Evolutionary conservation across 805 yeast genomes (phyloP).

Genomic region (Candida pseudoglaebosa): DNA sequence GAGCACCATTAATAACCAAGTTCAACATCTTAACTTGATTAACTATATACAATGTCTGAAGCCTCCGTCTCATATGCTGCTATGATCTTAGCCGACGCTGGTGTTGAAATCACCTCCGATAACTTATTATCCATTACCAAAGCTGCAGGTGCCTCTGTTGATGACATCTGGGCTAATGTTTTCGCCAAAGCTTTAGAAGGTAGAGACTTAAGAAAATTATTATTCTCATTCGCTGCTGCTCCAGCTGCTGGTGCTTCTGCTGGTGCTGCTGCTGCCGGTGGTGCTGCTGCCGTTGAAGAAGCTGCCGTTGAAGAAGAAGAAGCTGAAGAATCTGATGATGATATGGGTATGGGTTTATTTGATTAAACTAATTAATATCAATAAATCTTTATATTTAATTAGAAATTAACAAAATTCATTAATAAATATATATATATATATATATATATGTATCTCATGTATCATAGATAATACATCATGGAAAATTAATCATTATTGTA

Average conservation of each 20-base stretch:
- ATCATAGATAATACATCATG: background rate
- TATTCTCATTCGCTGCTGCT: constrained; percentile 50
- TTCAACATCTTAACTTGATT: background rate
- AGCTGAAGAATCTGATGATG: constrained; percentile 64
- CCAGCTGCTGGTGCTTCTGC: constrained; percentile 39
- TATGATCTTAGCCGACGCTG: constrained; percentile 96
- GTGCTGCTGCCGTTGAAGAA: constrained; percentile 47
- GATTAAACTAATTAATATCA: constrained; percentile 54
- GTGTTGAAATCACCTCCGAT: constrained; percentile 85
- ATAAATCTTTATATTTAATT: too few species aligned
- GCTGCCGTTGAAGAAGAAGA: constrained; percentile 71
- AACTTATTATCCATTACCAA: constrained; percentile 71
- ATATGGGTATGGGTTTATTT: constrained; percentile 96
- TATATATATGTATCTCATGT: background rate
- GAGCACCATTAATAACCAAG: too few species aligned
- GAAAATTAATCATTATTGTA: too few species aligned
- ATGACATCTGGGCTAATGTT: constrained; percentile 79
- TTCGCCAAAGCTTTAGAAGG: constrained; percentile 86
- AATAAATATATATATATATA: background rate
- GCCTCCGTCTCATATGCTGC: constrained; percentile 97
- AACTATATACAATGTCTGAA: constrained; percentile 65
- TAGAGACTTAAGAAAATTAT: constrained; percentile 77
- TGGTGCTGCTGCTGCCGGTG: constrained; percentile 31
- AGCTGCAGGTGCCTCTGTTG: constrained; percentile 83
- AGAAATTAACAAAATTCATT: background rate